Conservation (phyloP, 805 yeast species). For the Candida silvicultrix region DNA sequence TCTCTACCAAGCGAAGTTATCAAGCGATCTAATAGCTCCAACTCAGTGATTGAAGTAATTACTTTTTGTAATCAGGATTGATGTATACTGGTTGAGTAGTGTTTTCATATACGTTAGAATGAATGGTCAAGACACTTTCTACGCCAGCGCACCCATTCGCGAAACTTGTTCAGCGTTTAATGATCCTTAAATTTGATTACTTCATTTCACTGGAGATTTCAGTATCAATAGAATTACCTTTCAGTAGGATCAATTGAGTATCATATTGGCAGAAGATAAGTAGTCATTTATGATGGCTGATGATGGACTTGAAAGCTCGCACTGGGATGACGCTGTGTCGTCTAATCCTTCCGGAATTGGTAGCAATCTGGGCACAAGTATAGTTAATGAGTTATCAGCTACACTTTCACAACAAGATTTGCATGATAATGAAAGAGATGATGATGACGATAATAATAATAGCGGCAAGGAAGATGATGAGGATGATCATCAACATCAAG, state of each 20-base stretch:
- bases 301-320: conserved; percentile 48
- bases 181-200: neutral
- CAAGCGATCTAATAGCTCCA: too few species aligned
- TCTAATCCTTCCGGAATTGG: conserved; percentile 22
- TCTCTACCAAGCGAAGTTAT: too few species aligned
- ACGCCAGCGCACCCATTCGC: neutral
- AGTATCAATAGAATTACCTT: too few species aligned
- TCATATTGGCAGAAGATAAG: neutral
- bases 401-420: conserved; percentile 10
- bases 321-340: conserved; percentile 54
- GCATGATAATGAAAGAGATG: conserved; percentile 1
- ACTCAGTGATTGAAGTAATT: too few species aligned
- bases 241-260: too few species aligned
- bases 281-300: conserved; percentile 27
- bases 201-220: neutral
- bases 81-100: too few species aligned
- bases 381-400: conserved; percentile 15
- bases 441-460: conserved; percentile 8
- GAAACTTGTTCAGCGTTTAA: neutral
- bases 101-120: too few species aligned
- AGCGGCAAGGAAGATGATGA: conserved; percentile 8
- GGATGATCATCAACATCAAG: conserved; percentile 1
- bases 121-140: neutral
- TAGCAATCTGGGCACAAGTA: neutral
- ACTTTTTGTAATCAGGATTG: too few species aligned